Evolutionary conservation across 768 basidiomycete genomes (phyloP).

Genomic region (Asterophora lycoperdoides): DNA sequence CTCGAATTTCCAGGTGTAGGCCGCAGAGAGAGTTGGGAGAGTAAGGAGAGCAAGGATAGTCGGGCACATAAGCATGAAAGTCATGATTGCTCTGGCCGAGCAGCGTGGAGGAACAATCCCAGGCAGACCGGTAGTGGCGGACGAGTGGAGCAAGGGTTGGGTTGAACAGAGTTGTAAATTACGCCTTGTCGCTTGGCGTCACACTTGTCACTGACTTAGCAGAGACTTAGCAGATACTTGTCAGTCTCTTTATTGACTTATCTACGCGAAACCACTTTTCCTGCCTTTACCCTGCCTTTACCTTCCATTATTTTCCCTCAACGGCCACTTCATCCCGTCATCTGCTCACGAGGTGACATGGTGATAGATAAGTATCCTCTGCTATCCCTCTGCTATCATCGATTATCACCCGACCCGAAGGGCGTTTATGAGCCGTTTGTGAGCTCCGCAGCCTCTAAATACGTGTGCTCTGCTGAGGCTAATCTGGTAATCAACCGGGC

Average conservation of each 20-base stretch:
- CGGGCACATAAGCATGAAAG: conserved; percentile 13
- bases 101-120: background rate
- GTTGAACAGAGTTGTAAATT: background rate
- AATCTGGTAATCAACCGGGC: too few species aligned
- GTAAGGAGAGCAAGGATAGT: conserved; percentile 22
- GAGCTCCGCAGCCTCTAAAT: too few species aligned
- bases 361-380: too few species aligned
- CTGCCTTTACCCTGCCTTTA: background rate
- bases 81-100: conserved; percentile 1
- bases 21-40: conserved; percentile 26
- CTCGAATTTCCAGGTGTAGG: conserved; percentile 46
- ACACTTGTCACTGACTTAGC: conserved; percentile 11
- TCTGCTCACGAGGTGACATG: too few species aligned
- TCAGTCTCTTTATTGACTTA: background rate
- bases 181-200: conserved; percentile 7
- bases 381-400: too few species aligned
- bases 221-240: background rate
- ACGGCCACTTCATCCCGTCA: too few species aligned
- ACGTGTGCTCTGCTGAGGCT: too few species aligned
- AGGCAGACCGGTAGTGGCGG: background rate
- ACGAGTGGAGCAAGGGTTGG: conserved; percentile 6
- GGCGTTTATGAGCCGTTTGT: too few species aligned
- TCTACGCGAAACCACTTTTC: too few species aligned
- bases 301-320: background rate
- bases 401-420: too few species aligned